Conservation (phyloP, 73 alveolate species). For the Paramecium pentaurelia region DNA sequence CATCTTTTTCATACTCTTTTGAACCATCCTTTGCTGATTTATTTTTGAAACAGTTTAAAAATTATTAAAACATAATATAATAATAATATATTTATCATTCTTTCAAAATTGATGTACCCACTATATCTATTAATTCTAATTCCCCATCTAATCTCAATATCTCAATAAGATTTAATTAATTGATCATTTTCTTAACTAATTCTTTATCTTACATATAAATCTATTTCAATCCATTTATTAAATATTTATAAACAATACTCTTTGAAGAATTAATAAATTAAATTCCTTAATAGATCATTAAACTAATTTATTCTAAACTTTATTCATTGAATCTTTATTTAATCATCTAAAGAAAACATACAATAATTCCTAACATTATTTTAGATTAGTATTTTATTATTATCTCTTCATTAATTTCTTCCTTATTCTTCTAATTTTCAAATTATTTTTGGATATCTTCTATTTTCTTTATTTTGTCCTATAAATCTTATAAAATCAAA, state of each 20-base stretch:
- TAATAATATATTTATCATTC: background rate
- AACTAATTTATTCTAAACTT: background rate
- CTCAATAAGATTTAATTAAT: background rate
- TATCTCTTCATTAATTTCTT: background rate
- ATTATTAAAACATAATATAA: background rate
- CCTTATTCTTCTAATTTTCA: background rate
- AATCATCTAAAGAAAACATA: background rate
- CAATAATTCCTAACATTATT: background rate
- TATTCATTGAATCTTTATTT: background rate
- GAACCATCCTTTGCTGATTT: background rate
- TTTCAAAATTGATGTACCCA: background rate
- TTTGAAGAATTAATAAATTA: background rate
- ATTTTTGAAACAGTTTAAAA: slow-evolving; percentile 37
- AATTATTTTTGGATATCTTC: background rate
- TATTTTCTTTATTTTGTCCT: background rate
- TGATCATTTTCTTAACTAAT: background rate
- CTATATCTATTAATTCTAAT: background rate
- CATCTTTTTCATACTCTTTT: background rate
- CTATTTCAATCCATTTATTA: background rate
- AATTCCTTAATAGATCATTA: background rate
- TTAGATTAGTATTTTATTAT: background rate
- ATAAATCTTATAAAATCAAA: background rate
- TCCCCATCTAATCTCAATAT: background rate
- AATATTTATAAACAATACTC: background rate
- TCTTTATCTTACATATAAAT: background rate